These are phyloP conservation scores for Penicillium sp. DNA, from an alignment of 2,329 filamentous ascomycete species.

Conservation along the genomic window DNA sequence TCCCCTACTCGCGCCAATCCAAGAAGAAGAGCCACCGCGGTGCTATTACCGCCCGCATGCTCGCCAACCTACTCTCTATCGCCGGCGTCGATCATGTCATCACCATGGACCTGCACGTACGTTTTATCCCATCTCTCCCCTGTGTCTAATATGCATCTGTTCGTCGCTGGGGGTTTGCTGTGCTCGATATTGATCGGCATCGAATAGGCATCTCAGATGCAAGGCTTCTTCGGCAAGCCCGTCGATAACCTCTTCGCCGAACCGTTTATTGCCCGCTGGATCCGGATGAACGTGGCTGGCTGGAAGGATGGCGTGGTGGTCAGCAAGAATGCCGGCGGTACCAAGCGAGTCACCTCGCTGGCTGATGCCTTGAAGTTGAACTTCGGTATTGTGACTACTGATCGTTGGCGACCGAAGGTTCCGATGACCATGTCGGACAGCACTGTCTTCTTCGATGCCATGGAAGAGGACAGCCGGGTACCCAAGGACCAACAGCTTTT, in stretches of 20 bases:
- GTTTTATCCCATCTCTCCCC: conserved; percentile 24
- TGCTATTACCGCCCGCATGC: conserved; percentile 94
- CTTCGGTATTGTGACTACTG: conserved; percentile 80
- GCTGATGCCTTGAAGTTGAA: conserved; percentile 96
- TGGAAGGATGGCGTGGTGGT: conserved; percentile 93
- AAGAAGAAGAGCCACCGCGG: conserved; percentile 98
- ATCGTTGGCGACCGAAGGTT: conserved; percentile 54
- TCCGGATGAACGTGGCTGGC: conserved; percentile 78
- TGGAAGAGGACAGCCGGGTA: conserved; percentile 45
- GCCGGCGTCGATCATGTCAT: conserved; percentile 97
- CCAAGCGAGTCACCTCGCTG: conserved; percentile 92
- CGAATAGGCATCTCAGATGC: conserved; percentile 82
- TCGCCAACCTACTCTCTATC: conserved; percentile 89
- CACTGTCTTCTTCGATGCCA: conserved; percentile 70
- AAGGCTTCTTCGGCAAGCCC: conserved; percentile 97
- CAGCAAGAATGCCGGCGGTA: conserved; percentile 96
- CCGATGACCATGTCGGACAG: conserved; percentile 71
- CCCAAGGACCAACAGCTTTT: conserved; percentile 30
- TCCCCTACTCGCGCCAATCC: conserved; percentile 98
- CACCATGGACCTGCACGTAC: conserved; percentile 87
- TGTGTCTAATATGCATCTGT: neutral
- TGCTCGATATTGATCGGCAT: conserved; percentile 16
- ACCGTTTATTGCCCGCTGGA: conserved; percentile 93
- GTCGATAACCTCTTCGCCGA: conserved; percentile 98
- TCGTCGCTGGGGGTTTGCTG: neutral